A percentile compares a stretch with the other conserved stretches of the same genome.
Evolutionary conservation across 768 basidiomycete species (phyloP).

Genomic region (Tulasnella sp.): DNA sequence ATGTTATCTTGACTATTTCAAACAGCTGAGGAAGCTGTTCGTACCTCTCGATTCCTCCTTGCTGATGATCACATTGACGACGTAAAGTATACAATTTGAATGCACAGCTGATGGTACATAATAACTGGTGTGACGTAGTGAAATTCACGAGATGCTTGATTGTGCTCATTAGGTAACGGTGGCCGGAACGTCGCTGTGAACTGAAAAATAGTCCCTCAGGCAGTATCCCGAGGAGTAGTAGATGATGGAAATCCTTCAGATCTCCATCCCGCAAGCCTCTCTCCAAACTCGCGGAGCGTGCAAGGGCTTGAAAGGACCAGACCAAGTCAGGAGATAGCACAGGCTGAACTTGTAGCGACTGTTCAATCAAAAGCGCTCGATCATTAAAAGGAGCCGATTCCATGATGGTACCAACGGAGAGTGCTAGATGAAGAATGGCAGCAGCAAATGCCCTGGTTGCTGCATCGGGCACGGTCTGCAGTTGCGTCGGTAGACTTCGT

Average conservation of each 20-base stretch:
- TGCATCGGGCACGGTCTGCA: neutral
- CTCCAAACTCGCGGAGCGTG: too few relatives aligned
- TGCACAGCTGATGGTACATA: neutral
- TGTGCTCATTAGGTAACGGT: too few relatives aligned
- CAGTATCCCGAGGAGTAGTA: too few relatives aligned
- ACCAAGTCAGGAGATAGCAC: too few relatives aligned
- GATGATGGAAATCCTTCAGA: too few relatives aligned
- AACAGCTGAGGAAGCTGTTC: neutral
- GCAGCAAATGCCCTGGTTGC: neutral
- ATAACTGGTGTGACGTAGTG: neutral
- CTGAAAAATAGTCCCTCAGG: too few relatives aligned
- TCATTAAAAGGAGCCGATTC: neutral
- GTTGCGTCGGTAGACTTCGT: neutral
- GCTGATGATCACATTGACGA: neutral
- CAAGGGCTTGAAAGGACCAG: too few relatives aligned
- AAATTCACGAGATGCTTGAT: neutral
- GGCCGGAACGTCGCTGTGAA: too few relatives aligned
- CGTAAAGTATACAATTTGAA: neutral
- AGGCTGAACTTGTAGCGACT: too few relatives aligned
- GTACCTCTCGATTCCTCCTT: too few relatives aligned
- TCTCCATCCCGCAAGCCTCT: too few relatives aligned
- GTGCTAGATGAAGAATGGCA: neutral
- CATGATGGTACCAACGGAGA: neutral
- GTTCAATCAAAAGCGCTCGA: neutral
- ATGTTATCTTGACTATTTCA: neutral